Conservation (phyloP, 2,329 filamentous ascomycete species). For the Nothopassalora personata region DNA sequence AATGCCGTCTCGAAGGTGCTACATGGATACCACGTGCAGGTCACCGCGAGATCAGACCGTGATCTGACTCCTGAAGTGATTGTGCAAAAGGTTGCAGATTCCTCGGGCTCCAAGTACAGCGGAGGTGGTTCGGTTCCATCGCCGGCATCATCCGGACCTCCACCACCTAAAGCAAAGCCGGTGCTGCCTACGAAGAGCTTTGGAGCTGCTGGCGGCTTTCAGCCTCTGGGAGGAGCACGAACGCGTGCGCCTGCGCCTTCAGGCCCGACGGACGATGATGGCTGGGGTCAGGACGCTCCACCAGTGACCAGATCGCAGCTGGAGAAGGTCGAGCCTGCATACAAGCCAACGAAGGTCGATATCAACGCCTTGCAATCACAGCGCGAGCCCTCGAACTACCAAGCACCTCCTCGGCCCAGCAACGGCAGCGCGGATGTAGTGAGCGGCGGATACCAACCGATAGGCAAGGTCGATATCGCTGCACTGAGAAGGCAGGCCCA, state of each 20-base stretch:
- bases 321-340: slow-evolving; percentile 87
- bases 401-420: slow-evolving; percentile 45
- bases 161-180: slow-evolving; percentile 78
- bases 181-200: slow-evolving; percentile 73
- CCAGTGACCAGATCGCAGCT: slow-evolving; percentile 78
- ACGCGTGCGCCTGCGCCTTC: slow-evolving; percentile 50
- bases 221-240: slow-evolving; percentile 61
- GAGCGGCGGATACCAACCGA: slow-evolving; percentile 80
- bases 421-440: slow-evolving; percentile 58
- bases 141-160: slow-evolving; percentile 47
- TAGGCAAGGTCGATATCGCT: slow-evolving; percentile 96
- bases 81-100: slow-evolving; percentile 87
- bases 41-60: slow-evolving; percentile 85
- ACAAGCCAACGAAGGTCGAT: slow-evolving; percentile 93
- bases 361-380: slow-evolving; percentile 77
- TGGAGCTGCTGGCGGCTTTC: slow-evolving; percentile 51
- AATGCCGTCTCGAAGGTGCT: slow-evolving; percentile 85
- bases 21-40: slow-evolving; percentile 94
- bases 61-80: slow-evolving; percentile 85
- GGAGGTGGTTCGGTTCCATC: slow-evolving; percentile 49
- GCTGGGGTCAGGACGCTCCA: slow-evolving; percentile 94
- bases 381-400: slow-evolving; percentile 60
- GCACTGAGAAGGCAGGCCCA: slow-evolving; percentile 73
- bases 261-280: slow-evolving; percentile 68
- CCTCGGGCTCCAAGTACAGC: slow-evolving; percentile 92